Base-by-base conservation (phyloP, 306 rosid genomes). In the Prinsepia uniflora region DNA sequence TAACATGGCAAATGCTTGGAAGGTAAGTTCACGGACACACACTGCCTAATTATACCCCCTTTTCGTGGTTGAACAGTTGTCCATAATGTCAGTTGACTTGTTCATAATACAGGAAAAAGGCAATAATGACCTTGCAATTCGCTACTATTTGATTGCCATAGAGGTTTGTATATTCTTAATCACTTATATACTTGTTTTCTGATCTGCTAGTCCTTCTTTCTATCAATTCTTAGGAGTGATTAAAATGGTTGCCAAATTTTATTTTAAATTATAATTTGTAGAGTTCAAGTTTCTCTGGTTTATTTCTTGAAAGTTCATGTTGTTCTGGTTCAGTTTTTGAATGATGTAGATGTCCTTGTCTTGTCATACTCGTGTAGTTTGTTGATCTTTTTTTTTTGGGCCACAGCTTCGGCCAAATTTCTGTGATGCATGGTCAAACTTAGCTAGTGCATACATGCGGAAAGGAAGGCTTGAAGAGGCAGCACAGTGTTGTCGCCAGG, bases 1-100 rank as follows among this genome's bases (percentile, higher is more conserved):
- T 58, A 95, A 95, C 77, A 91, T 95, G 99, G 99, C 99, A 47
- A 95, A 95, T 84, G 99, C 99, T 54, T 95, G 92, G 99, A 95
- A 95, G 96, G 99, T 88, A 73, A 61, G 54, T 6, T 63, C 10
- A 58, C 48, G 63, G 34, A 34, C 50, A 19, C 60, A 12, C 40
- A 6, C 24, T 47, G 48, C 44, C 22, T 43, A 45, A 14, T 69
- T 5, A 50, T 22, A 36, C 67, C 15, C 40, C 18, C 42, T 4
- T 20, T 53, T 19, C 46, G 5, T n/a, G 34, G 18, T 20, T 71
- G 3, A 40, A 61, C 42, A 34, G 59, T 52, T 59, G 13, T 65
- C 43, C 43, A 46, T 30, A 47, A 8, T 76, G 59, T 63, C 9
- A 40, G 47, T 53, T 72, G 67, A 64, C 65, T 59, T 61, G 66